Percentiles rank a stretch among this genome's conserved stretches.
Evolutionary conservation across 306 rosid species (phyloP).

Genomic region (Cucumis melo): DNA sequence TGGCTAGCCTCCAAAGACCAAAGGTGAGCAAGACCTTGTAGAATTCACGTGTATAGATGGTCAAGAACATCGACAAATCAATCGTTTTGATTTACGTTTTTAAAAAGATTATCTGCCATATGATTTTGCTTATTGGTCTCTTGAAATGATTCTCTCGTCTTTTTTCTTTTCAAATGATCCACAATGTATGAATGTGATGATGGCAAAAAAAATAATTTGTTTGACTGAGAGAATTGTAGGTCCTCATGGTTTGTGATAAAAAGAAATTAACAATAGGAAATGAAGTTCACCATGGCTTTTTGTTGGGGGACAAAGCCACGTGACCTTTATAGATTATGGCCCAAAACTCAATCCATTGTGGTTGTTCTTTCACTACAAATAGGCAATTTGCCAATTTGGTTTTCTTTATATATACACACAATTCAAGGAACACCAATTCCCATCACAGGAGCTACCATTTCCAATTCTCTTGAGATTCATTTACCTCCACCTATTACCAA

Average conservation of each 20-base stretch:
- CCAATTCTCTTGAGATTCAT: not conserved
- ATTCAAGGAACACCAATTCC: constrained; percentile 1
- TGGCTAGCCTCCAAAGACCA: not conserved
- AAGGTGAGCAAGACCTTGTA: not conserved
- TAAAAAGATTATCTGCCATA: constrained; percentile 1
- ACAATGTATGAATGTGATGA: constrained; percentile 7
- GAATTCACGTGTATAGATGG: not conserved
- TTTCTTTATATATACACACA: not conserved
- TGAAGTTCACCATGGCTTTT: not conserved
- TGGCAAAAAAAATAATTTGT: not conserved
- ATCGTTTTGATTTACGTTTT: not conserved
- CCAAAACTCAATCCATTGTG: constrained; percentile 1
- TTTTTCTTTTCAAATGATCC: not conserved
- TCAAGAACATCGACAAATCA: not conserved
- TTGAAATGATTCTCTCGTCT: not conserved
- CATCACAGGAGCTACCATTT: constrained; percentile 4
- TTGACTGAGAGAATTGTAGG: constrained; percentile 6
- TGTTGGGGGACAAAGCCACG: constrained; percentile 9
- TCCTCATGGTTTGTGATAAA: constrained; percentile 1
- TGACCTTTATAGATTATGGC: not conserved
- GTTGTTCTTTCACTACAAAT: not conserved
- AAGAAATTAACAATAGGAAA: not conserved
- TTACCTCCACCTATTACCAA: not conserved
- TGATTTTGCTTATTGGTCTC: constrained; percentile 2
- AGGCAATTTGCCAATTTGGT: not conserved